Evolutionary conservation across 177 flowering plant genomes (phyloP), one percentile per base, ranked within the genome.

Genomic region (Vitis hybrid): DNA sequence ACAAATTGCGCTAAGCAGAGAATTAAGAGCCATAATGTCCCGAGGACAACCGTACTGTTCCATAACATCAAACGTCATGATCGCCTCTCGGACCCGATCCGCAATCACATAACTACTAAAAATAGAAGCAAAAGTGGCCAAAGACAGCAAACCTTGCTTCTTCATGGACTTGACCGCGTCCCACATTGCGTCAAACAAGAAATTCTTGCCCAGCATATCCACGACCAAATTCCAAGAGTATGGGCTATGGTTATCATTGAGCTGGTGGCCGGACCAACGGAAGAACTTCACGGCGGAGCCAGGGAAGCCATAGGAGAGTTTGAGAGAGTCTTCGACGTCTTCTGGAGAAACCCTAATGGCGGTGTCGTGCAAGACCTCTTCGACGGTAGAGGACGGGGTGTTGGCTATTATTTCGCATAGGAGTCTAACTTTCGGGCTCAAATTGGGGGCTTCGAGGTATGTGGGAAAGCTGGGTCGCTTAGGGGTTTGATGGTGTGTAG

Each of bases 121-220:
- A 15, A 88, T 87, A 0, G 93, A 91, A 0, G 91, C 90, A 66
- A 91, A 91, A 0, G 94, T 88, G 14, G 92, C 89, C 24, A 90
- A 50, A 1, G 92, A 85, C 10, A 86, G 67, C 69, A 88, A 72
- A 12, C 81, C 72, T 74, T 80, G 82, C 21, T 64, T 70, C 67
- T 67, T 78, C 89, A 91, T 89, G 13, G 91, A 85, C 75, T 81
- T 84, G 5, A 91, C 74, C 0, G 92, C 90, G 57, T 85, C 90
- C 97, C 97, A 91, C 97, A 91, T 89, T 32, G 89, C 84, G 13
- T 88, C 92, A 51, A 88, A 91, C 56, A 87, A 59, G 1, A 11
- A 62, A 75, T 86, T 87, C 83, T 86, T 91, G 2, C 96, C 96
- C 57, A 91, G 71, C 75, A 91, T 21, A 61, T 91, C 96, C 4